These are phyloP conservation scores for Coniochaeta sp. DNA, from an alignment of 2,329 filamentous ascomycete species.

Conservation along the genomic window DNA sequence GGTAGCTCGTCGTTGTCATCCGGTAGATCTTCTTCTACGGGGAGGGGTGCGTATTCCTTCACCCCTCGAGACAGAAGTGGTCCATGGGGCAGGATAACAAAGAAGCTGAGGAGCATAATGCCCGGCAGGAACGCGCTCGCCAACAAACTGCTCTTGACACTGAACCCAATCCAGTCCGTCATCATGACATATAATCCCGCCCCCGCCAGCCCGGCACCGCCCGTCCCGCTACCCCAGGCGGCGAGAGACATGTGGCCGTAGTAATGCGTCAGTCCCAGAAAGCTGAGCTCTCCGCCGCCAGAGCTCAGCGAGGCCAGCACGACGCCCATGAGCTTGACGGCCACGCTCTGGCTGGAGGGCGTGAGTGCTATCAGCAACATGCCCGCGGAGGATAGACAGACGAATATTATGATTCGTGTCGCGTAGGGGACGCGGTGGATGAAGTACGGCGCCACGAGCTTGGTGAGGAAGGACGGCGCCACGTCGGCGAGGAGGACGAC, in stretches of 20 bases:
- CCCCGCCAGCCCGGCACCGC: slow-evolving; percentile 79
- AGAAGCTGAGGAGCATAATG: slow-evolving; percentile 83
- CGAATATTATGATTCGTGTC: slow-evolving; percentile 67
- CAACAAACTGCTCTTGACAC: slow-evolving; percentile 67
- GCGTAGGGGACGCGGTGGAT: slow-evolving; percentile 82
- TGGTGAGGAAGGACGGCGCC: slow-evolving; percentile 79
- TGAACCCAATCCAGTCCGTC: slow-evolving; percentile 72
- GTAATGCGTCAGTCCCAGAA: slow-evolving; percentile 85
- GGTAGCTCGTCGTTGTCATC: slow-evolving; percentile 26
- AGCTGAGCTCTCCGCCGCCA: slow-evolving; percentile 84
- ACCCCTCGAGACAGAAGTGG: slow-evolving; percentile 46
- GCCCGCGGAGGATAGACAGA: slow-evolving; percentile 66
- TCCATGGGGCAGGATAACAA: slow-evolving; percentile 65
- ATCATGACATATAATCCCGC: slow-evolving; percentile 82
- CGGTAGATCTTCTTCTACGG: slow-evolving; percentile 25
- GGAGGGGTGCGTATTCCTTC: slow-evolving; percentile 30
- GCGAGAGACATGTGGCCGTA: slow-evolving; percentile 84
- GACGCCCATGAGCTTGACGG: slow-evolving; percentile 74
- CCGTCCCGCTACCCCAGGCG: slow-evolving; percentile 88
- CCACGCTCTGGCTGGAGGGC: slow-evolving; percentile 57
- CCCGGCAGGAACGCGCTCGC: slow-evolving; percentile 72
- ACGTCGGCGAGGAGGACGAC: slow-evolving; percentile 91
- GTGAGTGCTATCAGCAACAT: slow-evolving; percentile 88
- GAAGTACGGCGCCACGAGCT: slow-evolving; percentile 86
- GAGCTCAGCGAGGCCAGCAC: slow-evolving; percentile 78